phyloP scores from a whole-genome alignment of 768 basidiomycete species.

The Termitomyces sp. region DNA sequence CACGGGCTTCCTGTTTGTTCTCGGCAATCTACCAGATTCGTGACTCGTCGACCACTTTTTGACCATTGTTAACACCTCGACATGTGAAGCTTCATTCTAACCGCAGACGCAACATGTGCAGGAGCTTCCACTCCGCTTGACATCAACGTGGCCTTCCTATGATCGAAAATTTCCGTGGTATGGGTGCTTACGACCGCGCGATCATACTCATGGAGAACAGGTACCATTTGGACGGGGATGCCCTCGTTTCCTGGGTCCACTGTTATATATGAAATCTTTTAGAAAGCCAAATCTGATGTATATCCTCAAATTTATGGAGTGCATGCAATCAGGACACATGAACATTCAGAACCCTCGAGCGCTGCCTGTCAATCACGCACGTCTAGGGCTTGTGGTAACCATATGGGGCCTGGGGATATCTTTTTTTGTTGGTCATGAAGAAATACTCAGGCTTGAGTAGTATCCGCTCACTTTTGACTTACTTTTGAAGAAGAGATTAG shows the following conservation, averaged over 20 bases:
- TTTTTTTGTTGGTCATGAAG: too few relatives aligned
- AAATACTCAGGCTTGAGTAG: too few relatives aligned
- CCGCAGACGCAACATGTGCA: neutral
- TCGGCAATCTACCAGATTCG: constrained; percentile 5
- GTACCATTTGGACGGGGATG: neutral
- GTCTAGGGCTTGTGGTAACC: neutral
- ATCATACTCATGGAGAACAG: neutral
- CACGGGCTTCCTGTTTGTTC: constrained; percentile 4
- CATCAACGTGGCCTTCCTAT: neutral
- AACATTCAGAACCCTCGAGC: constrained; percentile 4
- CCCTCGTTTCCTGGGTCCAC: neutral
- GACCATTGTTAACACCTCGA: neutral
- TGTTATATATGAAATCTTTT: neutral
- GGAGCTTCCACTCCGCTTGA: neutral
- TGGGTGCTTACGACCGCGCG: neutral
- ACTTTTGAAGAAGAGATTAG: too few relatives aligned
- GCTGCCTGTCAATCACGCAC: constrained; percentile 5
- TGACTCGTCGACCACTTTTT: neutral
- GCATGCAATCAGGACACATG: neutral
- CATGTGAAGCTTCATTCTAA: neutral
- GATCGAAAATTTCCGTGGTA: constrained; percentile 1
- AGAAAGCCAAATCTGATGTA: constrained; percentile 2
- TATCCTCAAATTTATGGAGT: constrained; percentile 1
- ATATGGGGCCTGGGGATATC: neutral
- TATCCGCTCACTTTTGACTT: too few relatives aligned